These are phyloP conservation scores for Kodamaea anthophila DNA, from an alignment of 1,139 yeast species.

Conservation along the genomic window DNA sequence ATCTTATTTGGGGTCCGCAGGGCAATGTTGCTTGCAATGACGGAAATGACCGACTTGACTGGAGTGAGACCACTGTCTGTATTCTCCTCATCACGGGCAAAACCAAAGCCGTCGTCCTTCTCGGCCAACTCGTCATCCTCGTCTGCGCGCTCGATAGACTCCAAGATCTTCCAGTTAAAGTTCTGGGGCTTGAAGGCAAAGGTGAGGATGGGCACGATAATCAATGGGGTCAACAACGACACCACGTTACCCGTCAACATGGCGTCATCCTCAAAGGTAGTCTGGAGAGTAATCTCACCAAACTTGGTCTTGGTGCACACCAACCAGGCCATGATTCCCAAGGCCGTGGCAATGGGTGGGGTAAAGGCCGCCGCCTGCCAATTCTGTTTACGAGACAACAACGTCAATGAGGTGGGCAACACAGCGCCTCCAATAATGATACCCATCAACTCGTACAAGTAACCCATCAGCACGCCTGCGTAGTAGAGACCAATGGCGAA, in stretches of 20 bases:
- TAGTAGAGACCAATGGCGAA: constrained; percentile 77
- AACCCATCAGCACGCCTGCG: constrained; percentile 82
- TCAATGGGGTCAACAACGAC: constrained; percentile 68
- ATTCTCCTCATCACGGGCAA: constrained; percentile 15
- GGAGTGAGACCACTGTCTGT: constrained; percentile 33
- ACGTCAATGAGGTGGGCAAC: constrained; percentile 64
- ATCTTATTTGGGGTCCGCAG: constrained; percentile 26
- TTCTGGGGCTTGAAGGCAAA: constrained; percentile 58
- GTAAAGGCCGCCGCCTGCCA: constrained; percentile 52
- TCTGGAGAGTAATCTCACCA: constrained; percentile 51
- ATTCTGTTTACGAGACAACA: constrained; percentile 66
- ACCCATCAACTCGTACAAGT: constrained; percentile 82
- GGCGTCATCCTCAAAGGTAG: constrained; percentile 71
- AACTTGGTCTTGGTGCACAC: constrained; percentile 49
- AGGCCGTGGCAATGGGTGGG: constrained; percentile 56
- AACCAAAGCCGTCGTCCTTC: constrained; percentile 13
- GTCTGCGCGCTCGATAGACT: constrained; percentile 54
- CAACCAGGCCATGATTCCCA: constrained; percentile 65
- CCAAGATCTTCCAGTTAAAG: constrained; percentile 65
- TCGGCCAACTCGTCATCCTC: constrained; percentile 56
- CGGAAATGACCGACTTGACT: constrained; percentile 29
- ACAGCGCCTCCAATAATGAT: constrained; percentile 83
- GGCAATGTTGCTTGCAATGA: constrained; percentile 42
- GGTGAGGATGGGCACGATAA: constrained; percentile 64
- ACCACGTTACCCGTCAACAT: constrained; percentile 85